phyloP scores from a whole-genome alignment of 805 yeast species.

The Zygoascus flipseniorum region DNA sequence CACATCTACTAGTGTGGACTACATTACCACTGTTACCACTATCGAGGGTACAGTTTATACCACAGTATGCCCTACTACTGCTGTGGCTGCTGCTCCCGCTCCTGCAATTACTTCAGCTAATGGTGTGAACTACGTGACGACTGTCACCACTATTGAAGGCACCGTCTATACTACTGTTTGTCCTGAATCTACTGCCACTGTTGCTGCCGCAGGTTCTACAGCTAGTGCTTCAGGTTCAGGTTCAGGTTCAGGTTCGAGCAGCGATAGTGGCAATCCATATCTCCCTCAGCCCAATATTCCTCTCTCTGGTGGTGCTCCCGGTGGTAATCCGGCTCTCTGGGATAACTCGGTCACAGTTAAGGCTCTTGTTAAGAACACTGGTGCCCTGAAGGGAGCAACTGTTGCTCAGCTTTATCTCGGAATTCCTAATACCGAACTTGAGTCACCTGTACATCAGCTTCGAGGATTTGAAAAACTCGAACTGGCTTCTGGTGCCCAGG shows the following conservation, averaged over 20 bases:
- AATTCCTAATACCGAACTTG: slow-evolving; percentile 32
- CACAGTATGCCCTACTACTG: background rate
- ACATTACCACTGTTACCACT: background rate
- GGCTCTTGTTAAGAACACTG: slow-evolving; percentile 41
- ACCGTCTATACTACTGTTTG: background rate
- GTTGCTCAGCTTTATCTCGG: slow-evolving; percentile 49
- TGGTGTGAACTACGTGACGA: background rate
- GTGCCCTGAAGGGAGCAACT: slow-evolving; percentile 38
- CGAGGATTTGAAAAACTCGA: slow-evolving; percentile 52
- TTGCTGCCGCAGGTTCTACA: background rate
- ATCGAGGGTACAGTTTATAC: background rate
- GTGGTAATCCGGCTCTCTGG: slow-evolving; percentile 57
- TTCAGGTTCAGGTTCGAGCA: background rate
- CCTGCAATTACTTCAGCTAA: background rate
- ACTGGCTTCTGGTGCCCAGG: slow-evolving; percentile 35
- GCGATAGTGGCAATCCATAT: background rate
- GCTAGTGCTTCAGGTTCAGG: background rate
- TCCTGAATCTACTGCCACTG: background rate
- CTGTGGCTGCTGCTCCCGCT: background rate
- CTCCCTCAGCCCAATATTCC: slow-evolving; percentile 1
- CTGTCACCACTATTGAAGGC: background rate
- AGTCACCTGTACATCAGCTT: slow-evolving; percentile 45
- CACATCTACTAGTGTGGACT: background rate
- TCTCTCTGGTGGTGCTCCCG: slow-evolving; percentile 34
- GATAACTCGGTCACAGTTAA: slow-evolving; percentile 39